phyloP scores from a whole-genome alignment of 2,329 filamentous ascomycete species.

The Botrytis elliptica region DNA sequence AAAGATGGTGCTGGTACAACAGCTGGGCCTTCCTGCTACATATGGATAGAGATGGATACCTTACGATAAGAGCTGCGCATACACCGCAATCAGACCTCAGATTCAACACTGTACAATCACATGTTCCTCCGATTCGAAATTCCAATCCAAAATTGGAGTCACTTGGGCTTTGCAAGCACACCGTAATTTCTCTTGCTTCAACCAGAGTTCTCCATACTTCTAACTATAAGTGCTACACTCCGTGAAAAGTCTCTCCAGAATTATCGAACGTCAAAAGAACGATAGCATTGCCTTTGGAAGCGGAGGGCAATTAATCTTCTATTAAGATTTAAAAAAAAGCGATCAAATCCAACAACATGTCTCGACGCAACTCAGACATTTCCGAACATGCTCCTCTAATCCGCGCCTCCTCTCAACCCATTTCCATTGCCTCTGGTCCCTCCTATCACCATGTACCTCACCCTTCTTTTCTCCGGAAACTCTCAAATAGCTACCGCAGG shows the following conservation, averaged over 20 bases:
- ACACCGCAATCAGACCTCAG: conserved; percentile 5
- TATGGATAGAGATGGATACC: conserved; percentile 1
- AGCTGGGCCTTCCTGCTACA: conserved; percentile 12
- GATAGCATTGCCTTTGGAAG: background rate
- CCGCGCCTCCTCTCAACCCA: conserved; percentile 12
- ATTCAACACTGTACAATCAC: background rate
- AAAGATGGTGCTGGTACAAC: background rate
- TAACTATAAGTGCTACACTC: background rate
- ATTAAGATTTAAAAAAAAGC: background rate
- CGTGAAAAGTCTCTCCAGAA: background rate
- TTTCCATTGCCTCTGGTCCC: conserved; percentile 11
- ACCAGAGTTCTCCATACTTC: background rate
- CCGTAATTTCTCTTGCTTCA: background rate
- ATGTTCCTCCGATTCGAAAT: background rate
- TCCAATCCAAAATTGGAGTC: background rate
- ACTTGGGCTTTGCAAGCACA: background rate
- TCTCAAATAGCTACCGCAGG: conserved; percentile 15
- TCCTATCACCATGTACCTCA: conserved; percentile 20
- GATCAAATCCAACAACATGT: conserved; percentile 13
- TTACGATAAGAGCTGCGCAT: conserved; percentile 13
- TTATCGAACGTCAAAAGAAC: background rate
- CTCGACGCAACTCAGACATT: conserved; percentile 8
- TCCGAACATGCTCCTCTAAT: conserved; percentile 18
- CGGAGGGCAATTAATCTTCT: background rate
- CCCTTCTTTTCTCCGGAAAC: background rate